phyloP scores from a whole-genome alignment of 1,284 basidiomycete genomes.

The Meripilus lineatus region DNA sequence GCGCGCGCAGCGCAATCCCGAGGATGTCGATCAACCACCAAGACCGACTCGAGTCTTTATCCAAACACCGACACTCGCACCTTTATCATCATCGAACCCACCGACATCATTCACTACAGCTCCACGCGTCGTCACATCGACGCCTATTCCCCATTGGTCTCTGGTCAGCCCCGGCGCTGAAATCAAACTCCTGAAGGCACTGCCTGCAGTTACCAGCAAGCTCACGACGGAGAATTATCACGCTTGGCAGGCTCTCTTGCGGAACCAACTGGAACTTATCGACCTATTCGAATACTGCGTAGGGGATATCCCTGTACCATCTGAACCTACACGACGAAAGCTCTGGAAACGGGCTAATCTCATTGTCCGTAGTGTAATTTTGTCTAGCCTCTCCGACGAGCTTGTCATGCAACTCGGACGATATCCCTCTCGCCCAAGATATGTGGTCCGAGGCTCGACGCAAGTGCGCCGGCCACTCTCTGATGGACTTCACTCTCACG shows the following conservation, averaged over 20 bases:
- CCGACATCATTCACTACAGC: no score
- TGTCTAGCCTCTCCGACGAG: constrained; percentile 1
- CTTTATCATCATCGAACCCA: no score
- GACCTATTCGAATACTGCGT: constrained; percentile 5
- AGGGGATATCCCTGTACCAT: neutral
- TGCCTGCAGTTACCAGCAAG: no score
- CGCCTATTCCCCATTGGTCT: no score
- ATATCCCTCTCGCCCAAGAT: neutral
- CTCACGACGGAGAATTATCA: constrained; percentile 2
- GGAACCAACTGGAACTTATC: neutral
- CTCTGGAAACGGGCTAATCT: neutral
- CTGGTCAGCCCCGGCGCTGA: no score
- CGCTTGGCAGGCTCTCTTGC: neutral
- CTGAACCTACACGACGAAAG: neutral
- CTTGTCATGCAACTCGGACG: neutral
- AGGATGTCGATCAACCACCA: constrained; percentile 29
- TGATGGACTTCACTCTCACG: constrained; percentile 2
- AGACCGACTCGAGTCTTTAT: no score
- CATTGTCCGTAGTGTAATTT: neutral
- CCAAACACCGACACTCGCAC: no score
- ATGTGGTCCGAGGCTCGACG: constrained; percentile 4
- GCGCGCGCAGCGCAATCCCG: constrained; percentile 23
- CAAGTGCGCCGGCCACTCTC: neutral
- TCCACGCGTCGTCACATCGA: no score
- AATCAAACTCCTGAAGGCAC: no score